phyloP scores from a whole-genome alignment of 2,329 filamentous ascomycete genomes.

The Ceratocystis destructans region DNA sequence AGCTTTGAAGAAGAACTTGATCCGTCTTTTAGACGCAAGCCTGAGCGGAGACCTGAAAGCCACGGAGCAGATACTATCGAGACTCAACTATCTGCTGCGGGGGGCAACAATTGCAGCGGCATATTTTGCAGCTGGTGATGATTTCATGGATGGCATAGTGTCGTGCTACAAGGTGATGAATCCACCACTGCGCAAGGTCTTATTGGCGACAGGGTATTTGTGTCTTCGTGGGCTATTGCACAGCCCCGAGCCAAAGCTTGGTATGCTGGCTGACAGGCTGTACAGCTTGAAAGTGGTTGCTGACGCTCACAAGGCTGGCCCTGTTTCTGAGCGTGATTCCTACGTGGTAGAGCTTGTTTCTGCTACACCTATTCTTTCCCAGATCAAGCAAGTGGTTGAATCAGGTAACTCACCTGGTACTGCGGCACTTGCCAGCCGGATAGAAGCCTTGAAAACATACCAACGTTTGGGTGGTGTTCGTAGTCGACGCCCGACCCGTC shows the following conservation, averaged over 20 bases:
- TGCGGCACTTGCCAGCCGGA: background rate
- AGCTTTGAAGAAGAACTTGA: constrained; percentile 47
- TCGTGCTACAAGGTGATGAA: constrained; percentile 52
- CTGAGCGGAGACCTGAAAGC: constrained; percentile 36
- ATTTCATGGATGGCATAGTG: constrained; percentile 68
- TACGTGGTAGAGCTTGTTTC: constrained; percentile 74
- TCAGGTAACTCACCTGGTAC: constrained; percentile 37
- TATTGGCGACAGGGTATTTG: constrained; percentile 62
- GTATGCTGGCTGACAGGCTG: constrained; percentile 67
- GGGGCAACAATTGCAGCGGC: constrained; percentile 42
- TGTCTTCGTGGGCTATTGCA: constrained; percentile 59
- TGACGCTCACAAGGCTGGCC: constrained; percentile 45
- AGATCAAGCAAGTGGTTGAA: constrained; percentile 37
- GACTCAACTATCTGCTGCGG: constrained; percentile 50
- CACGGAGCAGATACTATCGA: constrained; percentile 41
- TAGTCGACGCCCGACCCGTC: background rate
- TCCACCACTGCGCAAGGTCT: constrained; percentile 47
- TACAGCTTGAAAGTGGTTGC: constrained; percentile 65
- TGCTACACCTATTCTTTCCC: constrained; percentile 59
- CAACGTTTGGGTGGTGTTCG: background rate
- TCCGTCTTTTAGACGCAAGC: constrained; percentile 48
- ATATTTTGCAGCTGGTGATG: constrained; percentile 68
- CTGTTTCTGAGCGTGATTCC: constrained; percentile 47
- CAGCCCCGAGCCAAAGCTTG: constrained; percentile 52
- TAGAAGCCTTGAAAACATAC: background rate